Percentiles rank a stretch among this genome's conserved stretches.
phyloP scores from a whole-genome alignment of 176 grass and related monocot genomes.

The Dendrocalamus sinicus region DNA sequence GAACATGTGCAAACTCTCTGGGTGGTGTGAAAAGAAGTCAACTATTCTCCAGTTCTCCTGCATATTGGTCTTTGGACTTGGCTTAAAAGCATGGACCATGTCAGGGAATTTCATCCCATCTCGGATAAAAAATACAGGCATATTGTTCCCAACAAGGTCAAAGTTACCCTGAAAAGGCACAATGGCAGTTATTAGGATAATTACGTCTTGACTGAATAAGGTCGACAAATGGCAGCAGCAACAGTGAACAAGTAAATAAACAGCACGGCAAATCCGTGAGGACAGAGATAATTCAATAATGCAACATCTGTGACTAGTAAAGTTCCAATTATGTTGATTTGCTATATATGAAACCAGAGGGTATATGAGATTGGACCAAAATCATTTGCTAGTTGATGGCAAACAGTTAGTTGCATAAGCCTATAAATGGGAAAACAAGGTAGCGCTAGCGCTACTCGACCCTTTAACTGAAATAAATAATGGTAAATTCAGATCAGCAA shows the following conservation, averaged over 20 bases:
- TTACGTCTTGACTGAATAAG: neutral
- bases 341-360: neutral
- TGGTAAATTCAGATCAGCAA: neutral
- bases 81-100: slow-evolving; percentile 95
- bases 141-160: slow-evolving; percentile 91
- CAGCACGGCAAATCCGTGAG: neutral
- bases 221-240: neutral
- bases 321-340: neutral
- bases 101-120: slow-evolving; percentile 98
- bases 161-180: slow-evolving; percentile 81
- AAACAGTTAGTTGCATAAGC: neutral
- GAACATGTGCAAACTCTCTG: slow-evolving; percentile 93
- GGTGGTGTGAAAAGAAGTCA: slow-evolving; percentile 94
- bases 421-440: neutral
- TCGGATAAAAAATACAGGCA: slow-evolving; percentile 93
- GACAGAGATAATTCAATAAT: neutral
- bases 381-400: neutral
- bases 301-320: neutral
- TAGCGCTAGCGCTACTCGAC: accelerated
- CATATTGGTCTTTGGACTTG: slow-evolving; percentile 85
- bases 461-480: neutral
- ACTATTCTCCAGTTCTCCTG: slow-evolving; percentile 91
- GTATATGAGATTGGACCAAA: neutral
- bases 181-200: slow-evolving; percentile 1
- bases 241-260: neutral